These are phyloP conservation scores for Ganoderma multipileum DNA, from an alignment of 1,284 basidiomycete species.

Conservation along the genomic window DNA sequence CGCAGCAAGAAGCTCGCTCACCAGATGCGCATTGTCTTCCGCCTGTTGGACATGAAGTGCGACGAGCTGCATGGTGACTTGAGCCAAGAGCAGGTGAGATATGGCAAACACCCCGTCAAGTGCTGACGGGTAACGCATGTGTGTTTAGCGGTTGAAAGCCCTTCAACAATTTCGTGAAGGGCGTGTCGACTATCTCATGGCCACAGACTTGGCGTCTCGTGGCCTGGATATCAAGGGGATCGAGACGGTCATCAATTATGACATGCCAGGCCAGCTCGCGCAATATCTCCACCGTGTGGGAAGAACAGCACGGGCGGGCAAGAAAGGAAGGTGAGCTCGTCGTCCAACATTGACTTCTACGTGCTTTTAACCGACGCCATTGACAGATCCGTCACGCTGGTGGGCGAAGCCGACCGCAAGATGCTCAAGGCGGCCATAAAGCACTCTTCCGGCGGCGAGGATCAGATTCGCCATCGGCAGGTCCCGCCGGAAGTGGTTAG, in stretches of 20 bases:
- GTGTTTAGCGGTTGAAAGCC: slow-evolving; percentile 78
- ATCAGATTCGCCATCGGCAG: slow-evolving; percentile 90
- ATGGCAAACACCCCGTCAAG: neutral
- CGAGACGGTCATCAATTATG: slow-evolving; percentile 98
- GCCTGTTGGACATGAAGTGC: slow-evolving; percentile 86
- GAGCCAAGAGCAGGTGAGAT: slow-evolving; percentile 88
- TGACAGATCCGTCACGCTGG: slow-evolving; percentile 88
- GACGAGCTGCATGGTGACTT: slow-evolving; percentile 96
- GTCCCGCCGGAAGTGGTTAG: slow-evolving; percentile 83
- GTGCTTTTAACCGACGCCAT: neutral
- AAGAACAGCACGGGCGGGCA: slow-evolving; percentile 94
- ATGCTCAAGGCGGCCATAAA: slow-evolving; percentile 97
- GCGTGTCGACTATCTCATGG: slow-evolving; percentile 88
- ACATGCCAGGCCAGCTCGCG: slow-evolving; percentile 94
- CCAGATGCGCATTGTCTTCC: slow-evolving; percentile 94
- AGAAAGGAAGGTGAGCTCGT: slow-evolving; percentile 80
- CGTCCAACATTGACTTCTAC: neutral
- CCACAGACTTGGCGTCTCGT: slow-evolving; percentile 94
- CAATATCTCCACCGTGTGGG: slow-evolving; percentile 98
- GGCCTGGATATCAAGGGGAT: slow-evolving; percentile 98
- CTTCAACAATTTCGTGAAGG: slow-evolving; percentile 90
- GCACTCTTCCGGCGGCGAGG: slow-evolving; percentile 75
- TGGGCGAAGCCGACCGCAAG: slow-evolving; percentile 96
- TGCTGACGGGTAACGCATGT: slow-evolving; percentile 10
- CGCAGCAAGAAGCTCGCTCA: slow-evolving; percentile 97